Percentiles rank a stretch among this genome's conserved stretches.
phyloP scores from a whole-genome alignment of 768 basidiomycete genomes.

The Steccherinum ochraceum region DNA sequence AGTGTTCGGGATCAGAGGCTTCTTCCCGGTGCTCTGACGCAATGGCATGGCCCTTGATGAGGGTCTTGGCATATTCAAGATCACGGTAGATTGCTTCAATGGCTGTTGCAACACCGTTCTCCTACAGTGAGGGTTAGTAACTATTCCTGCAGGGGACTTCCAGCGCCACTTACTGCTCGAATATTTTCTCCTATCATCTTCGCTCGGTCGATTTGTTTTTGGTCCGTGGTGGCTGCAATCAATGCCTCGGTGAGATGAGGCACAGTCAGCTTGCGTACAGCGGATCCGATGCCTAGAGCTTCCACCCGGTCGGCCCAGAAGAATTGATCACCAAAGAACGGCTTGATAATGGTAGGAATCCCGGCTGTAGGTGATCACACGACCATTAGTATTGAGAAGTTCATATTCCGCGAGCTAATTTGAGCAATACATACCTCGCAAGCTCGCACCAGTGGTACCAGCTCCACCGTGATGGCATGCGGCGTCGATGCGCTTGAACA shows the following conservation, averaged over 20 bases:
- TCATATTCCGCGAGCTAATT: not conserved
- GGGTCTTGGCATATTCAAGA: constrained; percentile 85
- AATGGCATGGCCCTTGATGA: constrained; percentile 57
- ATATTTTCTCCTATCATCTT: constrained; percentile 83
- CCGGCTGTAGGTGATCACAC: constrained; percentile 63
- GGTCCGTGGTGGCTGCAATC: constrained; percentile 74
- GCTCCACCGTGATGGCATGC: constrained; percentile 98
- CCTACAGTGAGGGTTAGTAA: constrained; percentile 37
- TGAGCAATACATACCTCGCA: constrained; percentile 58
- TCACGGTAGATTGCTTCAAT: constrained; percentile 96
- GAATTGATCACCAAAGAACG: constrained; percentile 97
- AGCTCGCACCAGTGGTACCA: constrained; percentile 91
- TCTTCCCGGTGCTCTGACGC: constrained; percentile 15
- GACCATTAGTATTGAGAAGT: constrained; percentile 1
- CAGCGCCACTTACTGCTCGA: constrained; percentile 48
- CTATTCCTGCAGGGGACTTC: not conserved
- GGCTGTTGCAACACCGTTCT: constrained; percentile 90
- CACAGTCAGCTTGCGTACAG: constrained; percentile 83
- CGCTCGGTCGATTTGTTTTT: constrained; percentile 84
- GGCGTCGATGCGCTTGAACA: constrained; percentile 91
- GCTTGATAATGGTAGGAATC: constrained; percentile 91
- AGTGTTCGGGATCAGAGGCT: constrained; percentile 28
- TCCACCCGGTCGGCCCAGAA: constrained; percentile 99
- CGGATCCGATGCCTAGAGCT: constrained; percentile 85
- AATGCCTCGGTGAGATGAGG: constrained; percentile 76